A percentile compares a stretch with the other conserved stretches of the same genome.
These are phyloP conservation scores for Scheffersomyces quercinus DNA, from an alignment of 1,139 yeast species.

Conservation along the genomic window DNA sequence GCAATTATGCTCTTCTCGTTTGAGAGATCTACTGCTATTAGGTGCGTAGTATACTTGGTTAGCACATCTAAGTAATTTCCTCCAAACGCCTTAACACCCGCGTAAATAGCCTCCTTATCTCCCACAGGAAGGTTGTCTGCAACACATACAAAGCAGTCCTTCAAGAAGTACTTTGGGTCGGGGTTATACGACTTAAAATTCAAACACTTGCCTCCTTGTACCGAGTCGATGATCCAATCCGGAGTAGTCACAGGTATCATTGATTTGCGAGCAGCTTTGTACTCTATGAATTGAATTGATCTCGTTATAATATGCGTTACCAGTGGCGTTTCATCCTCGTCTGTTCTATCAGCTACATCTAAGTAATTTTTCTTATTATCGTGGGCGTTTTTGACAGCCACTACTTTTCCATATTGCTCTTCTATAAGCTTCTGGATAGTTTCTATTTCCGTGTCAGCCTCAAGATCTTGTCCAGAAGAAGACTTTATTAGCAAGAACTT, in stretches of 20 bases:
- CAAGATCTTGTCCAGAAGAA: too few species aligned
- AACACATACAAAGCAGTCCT: slow-evolving; percentile 60
- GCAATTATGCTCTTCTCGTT: slow-evolving; percentile 53
- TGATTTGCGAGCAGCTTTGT: slow-evolving; percentile 46
- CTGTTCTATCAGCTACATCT: slow-evolving; percentile 10
- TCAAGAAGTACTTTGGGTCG: slow-evolving; percentile 64
- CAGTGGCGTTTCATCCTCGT: neutral
- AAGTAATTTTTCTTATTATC: slow-evolving; percentile 27
- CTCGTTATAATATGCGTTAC: slow-evolving; percentile 61
- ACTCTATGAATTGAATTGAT: slow-evolving; percentile 55
- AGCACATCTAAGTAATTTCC: slow-evolving; percentile 69
- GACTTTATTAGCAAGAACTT: too few species aligned
- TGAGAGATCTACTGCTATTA: slow-evolving; percentile 56
- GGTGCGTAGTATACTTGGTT: slow-evolving; percentile 74
- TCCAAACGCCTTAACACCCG: slow-evolving; percentile 71
- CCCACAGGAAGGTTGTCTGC: slow-evolving; percentile 57
- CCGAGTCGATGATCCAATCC: slow-evolving; percentile 61
- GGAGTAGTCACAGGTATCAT: slow-evolving; percentile 72
- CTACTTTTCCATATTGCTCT: slow-evolving; percentile 23
- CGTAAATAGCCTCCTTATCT: slow-evolving; percentile 66
- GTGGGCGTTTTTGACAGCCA: slow-evolving; percentile 23
- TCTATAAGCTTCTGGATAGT: neutral
- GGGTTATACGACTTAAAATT: slow-evolving; percentile 64
- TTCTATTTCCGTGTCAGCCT: neutral
- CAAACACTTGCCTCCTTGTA: slow-evolving; percentile 41